phyloP scores from a whole-genome alignment of 331 rosid species.

The Acacia concinna region DNA sequence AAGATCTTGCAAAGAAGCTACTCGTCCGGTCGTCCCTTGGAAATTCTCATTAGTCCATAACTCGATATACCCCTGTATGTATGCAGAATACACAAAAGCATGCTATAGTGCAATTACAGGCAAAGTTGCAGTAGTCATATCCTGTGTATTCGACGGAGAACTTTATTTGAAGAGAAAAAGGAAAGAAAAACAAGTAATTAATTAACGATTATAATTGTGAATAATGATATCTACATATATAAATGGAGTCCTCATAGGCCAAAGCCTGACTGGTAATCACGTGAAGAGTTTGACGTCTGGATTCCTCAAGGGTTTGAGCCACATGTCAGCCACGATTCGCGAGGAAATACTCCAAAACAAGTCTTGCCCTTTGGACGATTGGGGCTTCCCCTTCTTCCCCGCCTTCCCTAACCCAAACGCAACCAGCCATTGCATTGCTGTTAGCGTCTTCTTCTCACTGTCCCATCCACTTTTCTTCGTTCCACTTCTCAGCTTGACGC shows the following conservation, averaged over 20 bases:
- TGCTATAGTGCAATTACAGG: neutral
- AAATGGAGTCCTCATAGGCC: neutral
- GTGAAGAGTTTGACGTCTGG: constrained; percentile 72
- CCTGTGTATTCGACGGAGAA: neutral
- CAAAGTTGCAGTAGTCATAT: neutral
- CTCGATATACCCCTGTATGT: neutral
- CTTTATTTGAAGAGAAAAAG: constrained; percentile 6
- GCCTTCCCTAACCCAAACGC: constrained; percentile 76
- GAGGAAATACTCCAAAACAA: constrained; percentile 85
- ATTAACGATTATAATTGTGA: neutral
- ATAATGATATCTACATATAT: constrained; percentile 3
- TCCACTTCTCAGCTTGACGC: constrained; percentile 60
- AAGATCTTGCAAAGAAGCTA: neutral
- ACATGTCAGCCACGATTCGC: constrained; percentile 86
- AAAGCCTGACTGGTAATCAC: constrained; percentile 18
- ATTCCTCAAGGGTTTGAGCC: constrained; percentile 92
- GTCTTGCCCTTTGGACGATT: constrained; percentile 55
- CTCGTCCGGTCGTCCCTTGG: neutral
- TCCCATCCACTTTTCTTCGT: constrained; percentile 69
- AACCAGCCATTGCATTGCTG: constrained; percentile 95
- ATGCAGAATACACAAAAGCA: neutral
- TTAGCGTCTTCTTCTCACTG: constrained; percentile 67
- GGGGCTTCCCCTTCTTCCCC: constrained; percentile 64
- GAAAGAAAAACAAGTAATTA: constrained; percentile 4
- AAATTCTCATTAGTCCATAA: neutral